Evolutionary conservation across 1,284 basidiomycete species (phyloP), one percentile per base, ranked within the genome.

Genomic region (Tilletia indica): DNA sequence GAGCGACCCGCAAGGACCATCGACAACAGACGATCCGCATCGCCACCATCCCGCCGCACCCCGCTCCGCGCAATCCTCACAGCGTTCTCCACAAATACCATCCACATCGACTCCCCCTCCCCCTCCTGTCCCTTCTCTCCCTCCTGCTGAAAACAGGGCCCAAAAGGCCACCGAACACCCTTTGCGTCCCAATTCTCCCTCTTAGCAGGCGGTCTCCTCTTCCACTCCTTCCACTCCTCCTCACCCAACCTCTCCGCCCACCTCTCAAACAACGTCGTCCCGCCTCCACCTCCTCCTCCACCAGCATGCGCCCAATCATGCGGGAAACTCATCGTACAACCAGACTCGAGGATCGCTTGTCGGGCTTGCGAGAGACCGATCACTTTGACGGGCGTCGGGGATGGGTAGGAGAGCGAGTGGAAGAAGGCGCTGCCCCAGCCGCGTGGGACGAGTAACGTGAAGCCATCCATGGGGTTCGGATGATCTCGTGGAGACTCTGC

Each of bases 401-500:
- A 72, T 16, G 76, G 77, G 39, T 78, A 73, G 47, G 80, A 74
- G 0, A 84, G 77, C 14, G 79, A 79, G 14, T 77, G 74, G 73
- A 77, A 83, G 68, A 83, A 83, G 2, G 80, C 76, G 1, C 64
- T 70, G 25, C 78, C 80, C 82, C 82, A 84, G 12, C 81, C 82
- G 36, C 82, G 77, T 6, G 82, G 82, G 0, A 83, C 77, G 9
- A 84, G 51, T 0, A 84, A 72, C 0, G 76, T 81, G 69, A 68
- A 83, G 2, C 75, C 73, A 14, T 72, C 31, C 16, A 72, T 19
- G 19, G 6, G 21, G 42, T 42, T 19, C 8, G 19, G 11, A 6
- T 34, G 14, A 25, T 31, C 34, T 2, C 12, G 19, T 31, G 56
- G 6, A 12, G 19, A 5, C 12, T 19, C 51, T 8, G 56, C 3